Evolutionary conservation across 441 rosid species (phyloP), one percentile per base, ranked within the genome.

Genomic region (Kokia cookei): DNA sequence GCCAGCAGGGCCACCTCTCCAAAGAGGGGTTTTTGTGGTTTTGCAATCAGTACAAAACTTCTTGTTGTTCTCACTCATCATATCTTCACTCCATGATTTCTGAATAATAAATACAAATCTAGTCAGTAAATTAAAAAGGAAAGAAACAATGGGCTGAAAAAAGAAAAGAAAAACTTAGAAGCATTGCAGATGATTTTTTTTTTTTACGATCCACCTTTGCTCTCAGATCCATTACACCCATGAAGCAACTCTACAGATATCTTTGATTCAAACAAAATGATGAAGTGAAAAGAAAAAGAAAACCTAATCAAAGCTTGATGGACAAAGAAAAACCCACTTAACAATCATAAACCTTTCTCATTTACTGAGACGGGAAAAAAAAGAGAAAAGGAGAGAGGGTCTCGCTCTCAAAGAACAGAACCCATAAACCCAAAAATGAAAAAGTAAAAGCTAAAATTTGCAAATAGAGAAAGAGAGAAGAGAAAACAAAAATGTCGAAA

Each of bases 1-100:
- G 7, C 97, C 99, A 74, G 90, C 81, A 51, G 97, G 99, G 37
- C 99, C 99, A 77, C 87, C 87, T 84, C 99, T 86, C 99, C 97
- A 94, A 80, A 91, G 81, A 42, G 99, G 99, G n/a, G 98, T 94
- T 80, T 79, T 89, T 7, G 94, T 91, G 68, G 96, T 89, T 59
- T 86, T 89, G 82, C 99, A 94, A 68, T 88, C 93, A 55, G 82
- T 69, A 65, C 97, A 93, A 24, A 47, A 76, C 85, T 83, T 92
- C 66, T 76, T 77, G 57, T 73, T 77, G 37, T 22, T 73, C 81
- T 75, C 89, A 58, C 43, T 67, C 58, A 67, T 50, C 71, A 40
- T 76, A 53, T 80, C 84, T 53, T 77, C 77, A 63, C 4, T 5
- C 48, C 15, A 55, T 22, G 83, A 77, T 77, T 75, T 83, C 87